These are phyloP conservation scores for Cyclostephanos tholiformis DNA, from an alignment of 108 stramenopile species.

Conservation along the genomic window DNA sequence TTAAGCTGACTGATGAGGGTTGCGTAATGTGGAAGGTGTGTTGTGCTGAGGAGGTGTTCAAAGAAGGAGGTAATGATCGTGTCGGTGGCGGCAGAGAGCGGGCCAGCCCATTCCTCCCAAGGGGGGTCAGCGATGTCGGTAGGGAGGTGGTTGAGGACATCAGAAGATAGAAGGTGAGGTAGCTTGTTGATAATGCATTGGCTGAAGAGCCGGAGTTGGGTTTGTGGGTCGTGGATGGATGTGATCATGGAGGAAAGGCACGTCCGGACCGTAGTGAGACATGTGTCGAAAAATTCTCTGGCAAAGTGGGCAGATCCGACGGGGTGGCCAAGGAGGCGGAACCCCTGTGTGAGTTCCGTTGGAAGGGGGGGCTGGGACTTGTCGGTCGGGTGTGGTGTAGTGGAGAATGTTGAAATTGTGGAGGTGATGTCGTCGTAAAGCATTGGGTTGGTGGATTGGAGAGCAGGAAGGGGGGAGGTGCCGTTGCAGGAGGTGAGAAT, in stretches of 20 bases:
- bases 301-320: conserved; percentile 12
- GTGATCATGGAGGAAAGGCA: neutral
- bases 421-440: neutral
- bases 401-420: neutral
- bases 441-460: neutral
- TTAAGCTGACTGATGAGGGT: neutral
- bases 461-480: neutral
- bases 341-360: conserved; percentile 7
- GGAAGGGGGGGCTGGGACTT: neutral
- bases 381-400: neutral
- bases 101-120: conserved; percentile 14
- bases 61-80: too few relatives aligned
- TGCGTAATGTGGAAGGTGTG: too few relatives aligned
- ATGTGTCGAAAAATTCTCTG: neutral
- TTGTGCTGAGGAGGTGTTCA: too few relatives aligned
- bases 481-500: conserved; percentile 8
- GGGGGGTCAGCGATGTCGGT: neutral
- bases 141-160: conserved; percentile 5
- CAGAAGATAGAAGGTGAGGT: conserved; percentile 6
- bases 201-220: conserved; percentile 9
- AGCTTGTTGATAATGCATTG: conserved; percentile 23
- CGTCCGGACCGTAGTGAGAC: neutral
- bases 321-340: conserved; percentile 14
- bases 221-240: conserved; percentile 2
- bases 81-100: conserved; percentile 15